These are phyloP conservation scores for Colletotrichum paranaense DNA, from an alignment of 2,329 filamentous ascomycete species.

Conservation along the genomic window DNA sequence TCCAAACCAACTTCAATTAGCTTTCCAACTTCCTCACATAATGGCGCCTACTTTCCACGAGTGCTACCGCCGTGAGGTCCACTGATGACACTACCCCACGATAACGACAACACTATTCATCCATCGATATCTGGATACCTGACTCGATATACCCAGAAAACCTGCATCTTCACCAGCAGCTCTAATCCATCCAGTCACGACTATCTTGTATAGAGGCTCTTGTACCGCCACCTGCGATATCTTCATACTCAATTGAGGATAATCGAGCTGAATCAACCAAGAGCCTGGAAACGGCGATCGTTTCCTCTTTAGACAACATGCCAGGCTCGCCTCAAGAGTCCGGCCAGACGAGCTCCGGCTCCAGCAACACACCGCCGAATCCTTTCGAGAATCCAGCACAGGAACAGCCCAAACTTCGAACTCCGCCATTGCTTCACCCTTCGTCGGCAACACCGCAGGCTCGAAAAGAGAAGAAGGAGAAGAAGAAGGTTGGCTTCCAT, in stretches of 20 bases:
- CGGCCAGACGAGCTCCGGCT: slow-evolving; percentile 25
- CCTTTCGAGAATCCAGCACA: slow-evolving; percentile 16
- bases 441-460: background rate
- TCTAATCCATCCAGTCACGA: background rate
- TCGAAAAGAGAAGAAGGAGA: slow-evolving; percentile 54
- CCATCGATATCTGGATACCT: background rate
- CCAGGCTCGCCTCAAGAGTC: slow-evolving; percentile 10
- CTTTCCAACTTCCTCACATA: slow-evolving; percentile 6
- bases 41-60: slow-evolving; percentile 27
- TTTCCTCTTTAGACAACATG: slow-evolving; percentile 20
- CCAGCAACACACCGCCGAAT: background rate
- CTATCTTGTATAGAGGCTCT: background rate
- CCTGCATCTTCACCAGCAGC: background rate
- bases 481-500: slow-evolving; percentile 52
- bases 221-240: background rate
- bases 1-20: background rate
- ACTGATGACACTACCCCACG: slow-evolving; percentile 5
- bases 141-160: background rate
- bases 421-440: slow-evolving; percentile 23
- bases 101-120: background rate
- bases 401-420: slow-evolving; percentile 14
- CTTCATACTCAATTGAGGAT: background rate
- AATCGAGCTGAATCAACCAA: background rate
- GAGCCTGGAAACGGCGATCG: slow-evolving; percentile 12
- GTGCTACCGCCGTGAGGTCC: slow-evolving; percentile 26